Percentiles rank a stretch among this genome's conserved stretches.
phyloP scores from a whole-genome alignment of 2,329 filamentous ascomycete species.

The Ophiognomonia clavigignenti-juglandacearum region DNA sequence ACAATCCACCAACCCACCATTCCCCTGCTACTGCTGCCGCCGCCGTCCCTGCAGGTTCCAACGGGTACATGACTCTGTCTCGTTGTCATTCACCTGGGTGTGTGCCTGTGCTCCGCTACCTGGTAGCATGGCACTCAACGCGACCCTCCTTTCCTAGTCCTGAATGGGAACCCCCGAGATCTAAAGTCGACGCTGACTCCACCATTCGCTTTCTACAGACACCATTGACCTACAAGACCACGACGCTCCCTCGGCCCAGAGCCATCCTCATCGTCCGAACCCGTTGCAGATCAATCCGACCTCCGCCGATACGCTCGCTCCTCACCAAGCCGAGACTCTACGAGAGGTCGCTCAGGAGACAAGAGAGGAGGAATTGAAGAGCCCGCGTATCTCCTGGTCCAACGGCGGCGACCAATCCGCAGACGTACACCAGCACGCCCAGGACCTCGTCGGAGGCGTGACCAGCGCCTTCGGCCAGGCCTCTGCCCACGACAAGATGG shows the following conservation, averaged over 20 bases:
- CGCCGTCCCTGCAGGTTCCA: no score
- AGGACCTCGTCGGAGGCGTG: constrained; percentile 38
- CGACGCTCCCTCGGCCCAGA: constrained; percentile 75
- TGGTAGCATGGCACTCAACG: constrained; percentile 1
- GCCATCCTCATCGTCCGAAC: constrained; percentile 57
- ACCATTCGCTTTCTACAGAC: constrained; percentile 49
- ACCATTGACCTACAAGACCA: constrained; percentile 92
- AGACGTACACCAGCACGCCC: constrained; percentile 40
- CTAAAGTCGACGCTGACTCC: constrained; percentile 22
- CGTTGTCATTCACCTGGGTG: constrained; percentile 1
- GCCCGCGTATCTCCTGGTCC: constrained; percentile 55
- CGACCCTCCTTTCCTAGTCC: constrained; percentile 8
- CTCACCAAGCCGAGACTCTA: constrained; percentile 82
- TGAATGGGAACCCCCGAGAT: neutral
- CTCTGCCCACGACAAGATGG: constrained; percentile 23
- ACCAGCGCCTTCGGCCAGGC: constrained; percentile 28
- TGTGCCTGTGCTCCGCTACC: constrained; percentile 4
- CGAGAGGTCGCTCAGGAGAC: constrained; percentile 75
- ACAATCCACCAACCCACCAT: neutral
- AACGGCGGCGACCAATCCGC: constrained; percentile 30
- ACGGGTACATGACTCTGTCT: constrained; percentile 10
- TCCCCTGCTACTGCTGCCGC: neutral
- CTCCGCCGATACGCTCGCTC: constrained; percentile 43
- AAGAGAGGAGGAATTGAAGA: constrained; percentile 65
- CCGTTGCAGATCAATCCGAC: constrained; percentile 46